Evolutionary conservation across 179 eudicot genomes (phyloP).

Genomic region (Spinacia oleracea): DNA sequence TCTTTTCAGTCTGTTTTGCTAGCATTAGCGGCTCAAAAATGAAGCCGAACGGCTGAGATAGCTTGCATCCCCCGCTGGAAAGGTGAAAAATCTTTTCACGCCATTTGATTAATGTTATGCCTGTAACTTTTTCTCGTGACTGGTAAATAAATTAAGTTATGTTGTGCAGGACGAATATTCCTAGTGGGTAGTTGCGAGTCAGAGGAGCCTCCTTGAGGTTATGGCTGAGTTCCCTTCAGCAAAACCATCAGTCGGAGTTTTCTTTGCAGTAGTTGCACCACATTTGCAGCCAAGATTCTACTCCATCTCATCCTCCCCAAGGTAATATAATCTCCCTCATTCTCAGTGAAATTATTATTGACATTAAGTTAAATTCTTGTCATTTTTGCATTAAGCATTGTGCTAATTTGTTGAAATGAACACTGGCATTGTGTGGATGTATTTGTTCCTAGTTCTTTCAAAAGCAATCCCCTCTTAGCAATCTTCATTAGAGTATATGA

Average conservation of each 20-base stretch:
- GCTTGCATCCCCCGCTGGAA: conserved; percentile 96
- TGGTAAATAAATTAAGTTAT: neutral
- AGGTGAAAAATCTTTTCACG: conserved; percentile 44
- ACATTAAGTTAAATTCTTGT: neutral
- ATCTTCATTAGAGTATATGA: neutral
- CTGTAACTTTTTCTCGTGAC: neutral
- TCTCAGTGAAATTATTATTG: neutral
- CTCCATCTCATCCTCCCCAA: conserved; percentile 93
- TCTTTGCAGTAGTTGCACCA: conserved; percentile 92
- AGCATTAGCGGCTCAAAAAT: conserved; percentile 83
- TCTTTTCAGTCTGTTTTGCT: conserved; percentile 87
- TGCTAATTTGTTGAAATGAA: neutral
- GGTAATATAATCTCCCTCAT: conserved; percentile 33
- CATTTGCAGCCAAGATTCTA: conserved; percentile 94
- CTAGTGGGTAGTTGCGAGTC: conserved; percentile 82
- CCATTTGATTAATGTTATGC: conserved; percentile 13
- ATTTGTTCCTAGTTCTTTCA: neutral
- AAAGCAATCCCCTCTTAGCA: neutral
- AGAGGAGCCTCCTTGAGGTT: conserved; percentile 94
- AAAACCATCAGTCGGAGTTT: conserved; percentile 94
- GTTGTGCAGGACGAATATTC: conserved; percentile 84
- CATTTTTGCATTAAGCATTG: neutral
- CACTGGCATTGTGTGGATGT: neutral
- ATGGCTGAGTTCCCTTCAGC: conserved; percentile 91
- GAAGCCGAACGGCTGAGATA: conserved; percentile 83